These are phyloP conservation scores for Wickerhamiella parazyma DNA, from an alignment of 805 yeast genomes.

Conservation along the genomic window DNA sequence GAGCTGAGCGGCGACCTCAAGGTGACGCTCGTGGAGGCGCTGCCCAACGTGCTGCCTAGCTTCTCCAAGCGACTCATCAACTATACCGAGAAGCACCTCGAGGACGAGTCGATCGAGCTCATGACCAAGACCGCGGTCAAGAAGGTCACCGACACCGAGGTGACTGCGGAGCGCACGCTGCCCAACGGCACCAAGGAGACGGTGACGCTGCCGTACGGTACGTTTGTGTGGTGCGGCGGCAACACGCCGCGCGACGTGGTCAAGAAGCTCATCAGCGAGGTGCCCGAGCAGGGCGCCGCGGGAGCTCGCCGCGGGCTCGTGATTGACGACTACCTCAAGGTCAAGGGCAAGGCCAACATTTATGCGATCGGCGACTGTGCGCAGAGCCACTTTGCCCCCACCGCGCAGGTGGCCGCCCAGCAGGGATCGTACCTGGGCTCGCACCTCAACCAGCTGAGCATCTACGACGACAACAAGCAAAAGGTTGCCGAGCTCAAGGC, in stretches of 20 bases:
- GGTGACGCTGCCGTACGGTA: conserved; percentile 70
- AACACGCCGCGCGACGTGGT: conserved; percentile 75
- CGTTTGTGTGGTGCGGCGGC: conserved; percentile 96
- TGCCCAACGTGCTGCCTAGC: conserved; percentile 66
- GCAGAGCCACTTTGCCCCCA: conserved; percentile 76
- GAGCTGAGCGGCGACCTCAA: conserved; percentile 66
- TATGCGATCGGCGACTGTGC: conserved; percentile 95
- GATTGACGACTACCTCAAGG: conserved; percentile 67
- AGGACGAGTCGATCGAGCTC: conserved; percentile 53
- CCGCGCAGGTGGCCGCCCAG: conserved; percentile 96
- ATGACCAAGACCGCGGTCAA: conserved; percentile 80
- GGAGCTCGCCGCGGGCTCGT: conserved; percentile 83
- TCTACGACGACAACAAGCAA: conserved; percentile 24
- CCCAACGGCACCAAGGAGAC: conserved; percentile 52
- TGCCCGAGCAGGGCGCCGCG: conserved; percentile 53
- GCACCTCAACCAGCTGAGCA: conserved; percentile 43
- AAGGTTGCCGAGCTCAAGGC: conserved; percentile 30
- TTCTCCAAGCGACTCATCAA: conserved; percentile 33
- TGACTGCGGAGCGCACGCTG: conserved; percentile 54
- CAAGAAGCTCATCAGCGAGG: conserved; percentile 46
- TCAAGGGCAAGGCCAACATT: conserved; percentile 71
- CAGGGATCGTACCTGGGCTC: conserved; percentile 73
- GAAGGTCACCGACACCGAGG: conserved; percentile 58
- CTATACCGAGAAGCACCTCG: conserved; percentile 70
- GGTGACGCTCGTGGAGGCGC: conserved; percentile 78